Conservation (phyloP, 345 rosid genomes). For the Citropsis articulata region DNA sequence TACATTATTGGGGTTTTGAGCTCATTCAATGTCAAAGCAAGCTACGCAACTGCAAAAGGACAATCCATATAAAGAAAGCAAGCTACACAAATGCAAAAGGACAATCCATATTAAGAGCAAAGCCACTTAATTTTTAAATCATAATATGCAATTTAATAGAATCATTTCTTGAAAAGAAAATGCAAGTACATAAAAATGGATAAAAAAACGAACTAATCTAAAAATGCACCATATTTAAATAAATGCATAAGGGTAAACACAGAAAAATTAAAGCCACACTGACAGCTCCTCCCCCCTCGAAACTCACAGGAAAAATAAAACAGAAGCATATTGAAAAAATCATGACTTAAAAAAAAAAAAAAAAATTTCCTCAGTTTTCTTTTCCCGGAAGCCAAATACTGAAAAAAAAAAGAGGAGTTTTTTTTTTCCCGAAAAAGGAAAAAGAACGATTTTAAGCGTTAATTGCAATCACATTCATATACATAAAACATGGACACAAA, state of each 20-base stretch:
- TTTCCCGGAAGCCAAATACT: slow-evolving; percentile 17
- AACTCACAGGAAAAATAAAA: too few relatives aligned
- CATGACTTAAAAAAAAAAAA: too few relatives aligned
- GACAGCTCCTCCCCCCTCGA: too few relatives aligned
- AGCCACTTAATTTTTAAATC: neutral
- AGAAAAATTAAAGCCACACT: too few relatives aligned
- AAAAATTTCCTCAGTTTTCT: neutral
- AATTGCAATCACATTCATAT: neutral
- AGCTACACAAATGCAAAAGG: too few relatives aligned
- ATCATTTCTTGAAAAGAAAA: neutral
- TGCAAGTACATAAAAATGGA: neutral
- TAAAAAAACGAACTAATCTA: too few relatives aligned
- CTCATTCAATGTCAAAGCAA: slow-evolving; percentile 1
- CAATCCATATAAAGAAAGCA: neutral
- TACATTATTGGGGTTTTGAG: neutral
- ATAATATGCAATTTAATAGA: neutral
- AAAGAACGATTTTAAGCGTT: neutral
- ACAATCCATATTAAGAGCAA: neutral
- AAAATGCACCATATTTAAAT: neutral
- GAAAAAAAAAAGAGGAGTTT: neutral
- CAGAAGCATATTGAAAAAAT: too few relatives aligned
- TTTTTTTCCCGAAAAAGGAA: neutral
- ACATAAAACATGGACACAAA: neutral
- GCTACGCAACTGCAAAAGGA: neutral
- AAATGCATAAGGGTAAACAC: neutral